Base-by-base conservation (phyloP, 352 stramenopile genomes). In the Pythium vanterpoolii region DNA sequence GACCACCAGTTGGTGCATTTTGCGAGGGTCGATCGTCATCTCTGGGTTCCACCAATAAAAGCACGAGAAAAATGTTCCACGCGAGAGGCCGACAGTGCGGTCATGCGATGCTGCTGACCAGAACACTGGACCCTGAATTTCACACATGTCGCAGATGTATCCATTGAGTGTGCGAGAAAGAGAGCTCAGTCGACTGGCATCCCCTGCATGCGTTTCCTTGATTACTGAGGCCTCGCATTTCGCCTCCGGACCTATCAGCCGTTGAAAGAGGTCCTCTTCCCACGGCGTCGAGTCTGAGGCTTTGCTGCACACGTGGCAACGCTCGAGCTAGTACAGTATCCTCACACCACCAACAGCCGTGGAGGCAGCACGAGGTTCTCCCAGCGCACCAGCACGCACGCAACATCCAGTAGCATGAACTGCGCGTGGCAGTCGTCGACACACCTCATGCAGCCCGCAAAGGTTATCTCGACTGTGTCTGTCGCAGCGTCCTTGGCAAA, bases 351-450 rank as follows among this genome's bases (percentile, higher is more conserved):
- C 34, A 57, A 30, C 1, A 75, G 62, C 27, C 62, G 65, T 8
- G 72, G 62, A 26, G 75, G 72, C 3, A 74, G 59, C 24, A 80
- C 71, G 10, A 80, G 44, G 38, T 82, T 70, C 55, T 85, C 75
- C 75, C 75, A 85, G 11, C 75, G 73, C 19, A 79, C 62, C 47
- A 75, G 71, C 40, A 85, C 76, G 43, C 69, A 64, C 8, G 73
- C 68, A 60, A 70, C 75, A 19, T 85, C 61, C 10, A 85, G 66
- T n/a, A 85, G 63, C 26, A 77, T 68, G 19, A 68, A 72, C 49
- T 73, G 68, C 30, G 75, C 71, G 38, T 80, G 71, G 40, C 71
- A 49, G 47, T 74, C 63, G 53, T 58, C 77, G 24, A 74, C 56
- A 26, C 68, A 76, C 3, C 52, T 27, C 47, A 64, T 58, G 48